Evolutionary conservation across 768 basidiomycete genomes (phyloP), one percentile per base, ranked within the genome.

Genomic region (Sistotremastrum suecicum): DNA sequence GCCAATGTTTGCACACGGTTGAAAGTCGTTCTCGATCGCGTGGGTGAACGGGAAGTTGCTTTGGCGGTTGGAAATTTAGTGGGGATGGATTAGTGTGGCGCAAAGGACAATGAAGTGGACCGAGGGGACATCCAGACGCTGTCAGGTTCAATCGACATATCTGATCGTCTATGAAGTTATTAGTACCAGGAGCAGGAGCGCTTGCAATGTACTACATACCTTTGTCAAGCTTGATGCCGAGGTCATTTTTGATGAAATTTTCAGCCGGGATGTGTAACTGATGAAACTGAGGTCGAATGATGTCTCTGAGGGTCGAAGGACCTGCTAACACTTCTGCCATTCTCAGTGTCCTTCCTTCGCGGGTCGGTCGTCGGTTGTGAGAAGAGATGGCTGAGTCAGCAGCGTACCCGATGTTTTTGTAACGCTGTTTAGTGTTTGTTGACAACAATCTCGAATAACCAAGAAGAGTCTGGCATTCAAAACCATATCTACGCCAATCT

Each of bases 1-100:
- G 76, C 85, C 94, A 98, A 66, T 98, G 95, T 65, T 98, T 98
- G 68, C 95, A 99, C 11, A 99, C 92, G 2, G 94, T 95, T 20
- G 83, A 76, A 38, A 89, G 69, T 38, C 85, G 75, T 53, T 88
- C 86, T 52, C 85, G 67, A 56, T 89, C 83, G 39, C 83, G 76
- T 10, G 84, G 87, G 56, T 92, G 86, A 1, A 75, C 76, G 1
- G 91, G 88, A 2, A 80, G 64, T 45, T 83, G 79, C 47, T 83
- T 82, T 6, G 87, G 80, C 1, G 88, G 85, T 57, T 87, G 83
- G 54, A 97, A 98, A 60, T 99, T 98, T 49, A 76, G 75, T 2
- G 76, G 63, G 20, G 91, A 90, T 2, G 95, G 92, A 0, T 74
- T 68, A 2, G 94, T 97, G 60, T 99, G 95, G 11, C 95, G 75